These are phyloP conservation scores for Leccinum uliginosum DNA, from an alignment of 768 basidiomycete genomes.

Conservation along the genomic window DNA sequence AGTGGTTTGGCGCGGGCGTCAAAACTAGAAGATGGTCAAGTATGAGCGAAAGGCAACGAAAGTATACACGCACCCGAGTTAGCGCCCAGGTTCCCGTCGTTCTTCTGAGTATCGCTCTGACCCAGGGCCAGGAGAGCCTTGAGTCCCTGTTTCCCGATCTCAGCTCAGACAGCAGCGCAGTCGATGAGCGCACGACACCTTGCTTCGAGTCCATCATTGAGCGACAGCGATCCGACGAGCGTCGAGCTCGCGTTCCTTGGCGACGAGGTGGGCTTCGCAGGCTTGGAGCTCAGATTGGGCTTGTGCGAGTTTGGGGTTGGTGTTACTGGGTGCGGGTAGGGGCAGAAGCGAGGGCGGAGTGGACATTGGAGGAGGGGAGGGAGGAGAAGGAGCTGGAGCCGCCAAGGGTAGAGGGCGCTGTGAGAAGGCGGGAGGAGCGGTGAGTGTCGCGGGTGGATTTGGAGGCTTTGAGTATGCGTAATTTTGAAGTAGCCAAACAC, in stretches of 20 bases:
- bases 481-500: too few relatives aligned
- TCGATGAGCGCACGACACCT: conserved; percentile 52
- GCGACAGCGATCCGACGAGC: conserved; percentile 20
- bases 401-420: conserved; percentile 16
- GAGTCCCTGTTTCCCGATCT: conserved; percentile 62
- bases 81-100: background rate
- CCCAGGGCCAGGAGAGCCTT: conserved; percentile 17
- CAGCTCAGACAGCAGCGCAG: conserved; percentile 16
- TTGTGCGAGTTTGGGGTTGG: background rate
- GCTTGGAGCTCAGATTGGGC: too few relatives aligned
- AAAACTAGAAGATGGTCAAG: background rate
- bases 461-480: conserved; percentile 78
- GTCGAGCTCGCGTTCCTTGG: too few relatives aligned
- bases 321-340: conserved; percentile 8
- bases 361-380: conserved; percentile 31
- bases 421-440: conserved; percentile 29
- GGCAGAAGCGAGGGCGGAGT: conserved; percentile 7
- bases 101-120: too few relatives aligned
- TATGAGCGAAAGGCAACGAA: background rate
- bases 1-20: conserved; percentile 9
- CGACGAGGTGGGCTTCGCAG: too few relatives aligned
- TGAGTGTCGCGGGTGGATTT: conserved; percentile 43
- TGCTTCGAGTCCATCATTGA: conserved; percentile 32
- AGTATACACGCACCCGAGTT: background rate
- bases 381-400: conserved; percentile 45